A percentile compares a stretch with the other conserved stretches of the same genome.
Evolutionary conservation across 306 rosid genomes (phyloP).

Genomic region (Cucurbita argyrosperma): DNA sequence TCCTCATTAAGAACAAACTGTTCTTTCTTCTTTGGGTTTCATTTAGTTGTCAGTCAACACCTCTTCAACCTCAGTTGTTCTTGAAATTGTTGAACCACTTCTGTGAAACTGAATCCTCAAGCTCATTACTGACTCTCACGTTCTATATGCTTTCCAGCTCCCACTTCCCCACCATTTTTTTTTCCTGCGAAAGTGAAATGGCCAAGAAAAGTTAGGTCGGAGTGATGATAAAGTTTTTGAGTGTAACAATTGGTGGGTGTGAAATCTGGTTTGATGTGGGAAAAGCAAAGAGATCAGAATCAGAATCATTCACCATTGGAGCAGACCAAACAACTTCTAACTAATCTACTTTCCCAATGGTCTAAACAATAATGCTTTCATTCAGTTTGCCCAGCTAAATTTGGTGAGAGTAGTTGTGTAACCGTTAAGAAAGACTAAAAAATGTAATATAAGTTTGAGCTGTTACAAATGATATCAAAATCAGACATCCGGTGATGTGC

Average conservation of each 20-base stretch:
- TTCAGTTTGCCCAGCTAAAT: neutral
- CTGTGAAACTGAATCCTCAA: neutral
- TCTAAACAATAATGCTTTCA: neutral
- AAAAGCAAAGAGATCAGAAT: neutral
- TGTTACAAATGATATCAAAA: too few relatives aligned
- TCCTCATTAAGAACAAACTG: neutral
- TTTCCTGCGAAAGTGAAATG: neutral
- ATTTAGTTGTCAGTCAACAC: neutral
- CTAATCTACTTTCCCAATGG: neutral
- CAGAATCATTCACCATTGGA: neutral
- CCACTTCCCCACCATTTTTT: neutral
- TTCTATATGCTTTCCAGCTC: neutral
- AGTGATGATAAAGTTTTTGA: neutral
- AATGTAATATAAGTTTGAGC: too few relatives aligned
- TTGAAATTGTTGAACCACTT: neutral
- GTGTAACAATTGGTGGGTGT: neutral
- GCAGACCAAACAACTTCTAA: neutral
- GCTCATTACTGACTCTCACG: neutral
- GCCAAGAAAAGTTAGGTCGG: neutral
- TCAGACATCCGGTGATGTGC: too few relatives aligned
- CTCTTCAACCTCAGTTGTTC: neutral
- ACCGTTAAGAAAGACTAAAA: too few relatives aligned
- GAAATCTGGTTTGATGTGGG: neutral
- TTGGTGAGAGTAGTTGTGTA: neutral
- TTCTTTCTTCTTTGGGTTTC: neutral